These are phyloP conservation scores for Leishmania martiniquensis DNA, from an alignment of 208 protist genomes.

Conservation along the genomic window DNA sequence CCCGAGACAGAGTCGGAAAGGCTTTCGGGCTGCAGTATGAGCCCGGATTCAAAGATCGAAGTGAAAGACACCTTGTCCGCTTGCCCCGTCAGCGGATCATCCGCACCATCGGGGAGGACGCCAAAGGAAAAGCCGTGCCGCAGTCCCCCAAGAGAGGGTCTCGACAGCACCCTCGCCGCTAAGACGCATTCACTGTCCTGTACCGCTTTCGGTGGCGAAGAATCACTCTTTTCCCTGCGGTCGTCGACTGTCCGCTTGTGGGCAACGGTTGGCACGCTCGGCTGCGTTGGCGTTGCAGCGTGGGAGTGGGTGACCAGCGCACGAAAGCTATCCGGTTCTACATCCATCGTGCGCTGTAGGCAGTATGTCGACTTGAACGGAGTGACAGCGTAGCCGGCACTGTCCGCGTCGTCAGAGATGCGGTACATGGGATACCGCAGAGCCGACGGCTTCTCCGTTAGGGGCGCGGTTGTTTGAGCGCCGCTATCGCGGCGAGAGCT, in stretches of 20 bases:
- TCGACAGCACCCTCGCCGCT: background rate
- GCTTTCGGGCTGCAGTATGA: background rate
- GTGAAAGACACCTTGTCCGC: background rate
- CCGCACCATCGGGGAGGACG: background rate
- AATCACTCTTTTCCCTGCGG: too few species aligned
- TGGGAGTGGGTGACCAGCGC: background rate
- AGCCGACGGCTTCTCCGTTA: background rate
- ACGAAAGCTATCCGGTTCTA: slow-evolving; percentile 1
- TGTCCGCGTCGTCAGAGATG: background rate
- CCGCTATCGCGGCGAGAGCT: background rate
- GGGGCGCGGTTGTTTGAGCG: background rate
- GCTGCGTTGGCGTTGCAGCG: background rate
- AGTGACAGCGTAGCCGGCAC: background rate
- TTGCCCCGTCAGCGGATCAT: background rate
- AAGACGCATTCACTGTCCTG: too few species aligned
- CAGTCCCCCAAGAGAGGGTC: background rate
- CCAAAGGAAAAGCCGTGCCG: background rate
- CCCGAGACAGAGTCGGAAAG: background rate
- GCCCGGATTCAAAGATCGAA: background rate
- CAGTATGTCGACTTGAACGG: background rate
- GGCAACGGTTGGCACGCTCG: background rate
- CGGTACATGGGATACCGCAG: background rate
- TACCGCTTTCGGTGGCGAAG: background rate
- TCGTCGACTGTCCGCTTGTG: background rate
- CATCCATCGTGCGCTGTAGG: background rate